Conservation (phyloP, 345 rosid genomes). For the Salix udensis region DNA sequence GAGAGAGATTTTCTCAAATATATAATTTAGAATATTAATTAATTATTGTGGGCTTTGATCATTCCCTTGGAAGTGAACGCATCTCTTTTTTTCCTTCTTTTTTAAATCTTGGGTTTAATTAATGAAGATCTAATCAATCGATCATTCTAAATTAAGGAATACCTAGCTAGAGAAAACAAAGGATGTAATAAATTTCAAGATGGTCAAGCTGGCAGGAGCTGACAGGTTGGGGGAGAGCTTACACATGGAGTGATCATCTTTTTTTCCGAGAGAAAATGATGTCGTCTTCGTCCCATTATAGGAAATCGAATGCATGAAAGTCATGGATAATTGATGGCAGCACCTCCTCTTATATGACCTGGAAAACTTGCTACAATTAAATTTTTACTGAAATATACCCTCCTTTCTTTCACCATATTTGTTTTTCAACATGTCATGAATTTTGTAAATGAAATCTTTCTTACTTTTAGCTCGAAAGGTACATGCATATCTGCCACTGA, state of each 20-base stretch:
- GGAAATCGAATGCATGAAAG: slow-evolving; percentile 2
- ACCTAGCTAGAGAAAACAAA: neutral
- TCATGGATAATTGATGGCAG: slow-evolving; percentile 9
- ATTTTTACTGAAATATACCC: neutral
- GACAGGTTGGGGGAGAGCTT: slow-evolving; percentile 11
- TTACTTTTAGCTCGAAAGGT: neutral
- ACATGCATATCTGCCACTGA: neutral
- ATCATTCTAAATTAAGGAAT: too few species aligned
- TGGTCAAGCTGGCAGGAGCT: slow-evolving; percentile 15
- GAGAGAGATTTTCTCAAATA: neutral
- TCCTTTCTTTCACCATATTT: neutral
- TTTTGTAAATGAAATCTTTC: too few species aligned
- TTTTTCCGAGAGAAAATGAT: slow-evolving; percentile 35
- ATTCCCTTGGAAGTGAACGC: neutral
- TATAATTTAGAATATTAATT: neutral
- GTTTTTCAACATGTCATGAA: neutral
- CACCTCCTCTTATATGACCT: neutral
- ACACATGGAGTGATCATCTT: slow-evolving; percentile 7
- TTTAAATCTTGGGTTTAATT: slow-evolving; percentile 1
- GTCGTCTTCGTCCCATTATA: slow-evolving; percentile 33
- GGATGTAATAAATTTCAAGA: neutral
- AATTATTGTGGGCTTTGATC: neutral
- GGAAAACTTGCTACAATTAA: neutral
- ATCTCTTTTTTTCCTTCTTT: neutral
- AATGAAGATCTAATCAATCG: slow-evolving; percentile 7